Evolutionary conservation across 345 rosid species (phyloP), one percentile per base, ranked within the genome.

Genomic region (Acer yangbiense): DNA sequence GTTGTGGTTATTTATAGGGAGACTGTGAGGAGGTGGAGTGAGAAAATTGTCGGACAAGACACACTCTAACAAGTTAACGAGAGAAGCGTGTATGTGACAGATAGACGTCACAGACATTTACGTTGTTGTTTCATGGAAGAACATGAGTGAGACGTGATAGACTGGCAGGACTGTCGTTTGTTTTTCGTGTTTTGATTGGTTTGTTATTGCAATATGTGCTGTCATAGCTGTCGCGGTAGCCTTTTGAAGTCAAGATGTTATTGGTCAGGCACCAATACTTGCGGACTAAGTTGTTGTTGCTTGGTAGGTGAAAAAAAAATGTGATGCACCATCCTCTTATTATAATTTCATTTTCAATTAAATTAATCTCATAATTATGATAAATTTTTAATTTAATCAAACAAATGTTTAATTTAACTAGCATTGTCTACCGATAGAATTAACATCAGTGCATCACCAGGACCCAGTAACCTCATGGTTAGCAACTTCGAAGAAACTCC

Each of bases 21-120:
- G 46, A n/a, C 20, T 4, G 29, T 2, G 8, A 64, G 39, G 39
- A 35, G 6, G 6, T 35, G 39, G 39, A 35, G 55, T 41, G 0
- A 18, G 75, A 74, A 58, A 66, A 75, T 75, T 80, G 18, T 64
- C 48, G 1, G 65, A 64, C 75, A 82, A 77, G 84, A 16, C 39
- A 62, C 46, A 68, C 44, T 46, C 46, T 46, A 46, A 44, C 50
- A 25, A 6, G 12, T 20, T 8, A 0, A 41, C 68, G 9, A 20
- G 62, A 35, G 13, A 73, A 64, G 76, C 72, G 32, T 54, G 67
- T 63, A 21, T 5, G 50, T 25, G 50, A 44, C 62, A 27, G 29
- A 35, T 4, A 7, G 44, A 35, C 8, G 3, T 12, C 10, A 43
- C 46, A 35, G 39, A 32, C 39, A 29, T 29, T 43, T 58, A 13